Evolutionary conservation across 441 rosid genomes (phyloP).

Genomic region (Croton laevigatus): DNA sequence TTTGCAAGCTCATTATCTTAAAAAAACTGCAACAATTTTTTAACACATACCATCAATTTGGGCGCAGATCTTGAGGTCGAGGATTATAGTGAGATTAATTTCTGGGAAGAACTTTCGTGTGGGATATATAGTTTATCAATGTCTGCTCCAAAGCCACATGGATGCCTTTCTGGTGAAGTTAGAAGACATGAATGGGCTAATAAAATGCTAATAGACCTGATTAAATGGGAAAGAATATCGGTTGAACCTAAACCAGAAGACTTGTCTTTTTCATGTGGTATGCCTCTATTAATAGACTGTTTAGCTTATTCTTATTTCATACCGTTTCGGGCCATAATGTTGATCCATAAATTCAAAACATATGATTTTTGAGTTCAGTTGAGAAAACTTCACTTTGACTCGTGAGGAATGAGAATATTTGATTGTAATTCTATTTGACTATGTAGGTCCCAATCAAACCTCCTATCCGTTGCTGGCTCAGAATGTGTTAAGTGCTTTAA

Average conservation of each 20-base stretch:
- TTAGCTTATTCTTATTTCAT: slow-evolving; percentile 27
- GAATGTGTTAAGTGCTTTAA: slow-evolving; percentile 56
- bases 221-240: slow-evolving; percentile 63
- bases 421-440: slow-evolving; percentile 1
- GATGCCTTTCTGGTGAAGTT: slow-evolving; percentile 45
- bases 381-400: not conserved
- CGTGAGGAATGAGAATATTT: not conserved
- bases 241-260: slow-evolving; percentile 58
- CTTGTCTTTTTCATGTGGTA: slow-evolving; percentile 21
- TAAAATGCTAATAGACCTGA: slow-evolving; percentile 46
- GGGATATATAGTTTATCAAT: slow-evolving; percentile 66
- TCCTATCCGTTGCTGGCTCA: slow-evolving; percentile 39
- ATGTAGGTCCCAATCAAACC: slow-evolving; percentile 28
- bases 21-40: no score
- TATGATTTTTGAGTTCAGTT: not conserved
- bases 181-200: slow-evolving; percentile 62
- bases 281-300: slow-evolving; percentile 9
- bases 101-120: slow-evolving; percentile 92
- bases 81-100: slow-evolving; percentile 36
- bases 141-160: slow-evolving; percentile 30
- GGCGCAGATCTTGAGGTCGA: slow-evolving; percentile 48
- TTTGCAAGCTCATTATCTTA: no score
- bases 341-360: not conserved
- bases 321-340: slow-evolving; percentile 20
- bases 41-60: not conserved